These are phyloP conservation scores for Fusarium palustre DNA, from an alignment of 2,329 filamentous ascomycete genomes.

Conservation along the genomic window DNA sequence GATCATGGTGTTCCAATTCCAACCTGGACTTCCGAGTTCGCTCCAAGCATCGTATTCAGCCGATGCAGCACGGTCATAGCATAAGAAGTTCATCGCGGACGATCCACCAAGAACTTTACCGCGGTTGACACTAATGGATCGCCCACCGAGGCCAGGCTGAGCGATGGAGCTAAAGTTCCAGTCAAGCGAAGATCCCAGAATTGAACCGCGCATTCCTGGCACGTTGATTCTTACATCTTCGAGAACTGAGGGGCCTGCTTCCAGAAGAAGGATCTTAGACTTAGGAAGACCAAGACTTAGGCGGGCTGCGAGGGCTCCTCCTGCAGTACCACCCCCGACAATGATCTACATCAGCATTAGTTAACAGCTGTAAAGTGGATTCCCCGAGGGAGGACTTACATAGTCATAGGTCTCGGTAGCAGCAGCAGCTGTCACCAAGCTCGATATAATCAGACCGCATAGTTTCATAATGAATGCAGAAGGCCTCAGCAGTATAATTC, in stretches of 20 bases:
- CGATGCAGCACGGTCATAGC: slow-evolving; percentile 52
- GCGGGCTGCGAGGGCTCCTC: slow-evolving; percentile 50
- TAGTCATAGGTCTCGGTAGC: neutral
- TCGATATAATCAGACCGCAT: neutral
- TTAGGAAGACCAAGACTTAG: slow-evolving; percentile 49
- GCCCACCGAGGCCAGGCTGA: slow-evolving; percentile 55
- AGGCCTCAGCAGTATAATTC: neutral
- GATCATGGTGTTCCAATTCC: slow-evolving; percentile 55
- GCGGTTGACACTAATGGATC: slow-evolving; percentile 56
- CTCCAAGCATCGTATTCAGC: slow-evolving; percentile 55
- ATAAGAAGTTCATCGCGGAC: slow-evolving; percentile 48
- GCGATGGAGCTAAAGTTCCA: slow-evolving; percentile 60
- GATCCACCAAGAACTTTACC: slow-evolving; percentile 63
- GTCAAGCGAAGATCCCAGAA: slow-evolving; percentile 47
- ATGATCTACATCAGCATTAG: slow-evolving; percentile 37
- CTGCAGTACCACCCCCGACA: slow-evolving; percentile 53
- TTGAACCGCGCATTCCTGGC: slow-evolving; percentile 49
- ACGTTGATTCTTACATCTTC: slow-evolving; percentile 50
- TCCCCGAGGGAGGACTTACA: neutral
- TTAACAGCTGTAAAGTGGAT: neutral
- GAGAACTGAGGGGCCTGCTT: slow-evolving; percentile 46
- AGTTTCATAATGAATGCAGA: neutral
- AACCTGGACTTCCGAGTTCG: slow-evolving; percentile 52
- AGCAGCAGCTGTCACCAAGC: neutral
- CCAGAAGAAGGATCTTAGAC: slow-evolving; percentile 48